phyloP scores from a whole-genome alignment of 2,329 filamentous ascomycete species.

The Monilinia fructigena region DNA sequence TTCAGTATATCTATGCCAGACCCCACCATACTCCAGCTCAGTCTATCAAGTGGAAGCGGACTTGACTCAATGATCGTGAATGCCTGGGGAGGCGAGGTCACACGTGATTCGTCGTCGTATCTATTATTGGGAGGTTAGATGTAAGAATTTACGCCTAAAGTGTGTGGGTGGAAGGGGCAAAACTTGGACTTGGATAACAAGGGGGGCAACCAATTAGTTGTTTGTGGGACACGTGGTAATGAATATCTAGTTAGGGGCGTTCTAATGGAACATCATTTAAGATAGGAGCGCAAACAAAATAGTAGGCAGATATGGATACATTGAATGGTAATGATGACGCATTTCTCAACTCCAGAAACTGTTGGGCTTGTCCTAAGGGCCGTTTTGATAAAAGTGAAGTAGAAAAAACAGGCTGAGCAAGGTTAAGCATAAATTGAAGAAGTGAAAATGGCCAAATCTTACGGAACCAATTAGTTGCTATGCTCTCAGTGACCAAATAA shows the following conservation, averaged over 20 bases:
- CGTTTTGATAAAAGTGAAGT: neutral
- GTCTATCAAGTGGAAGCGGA: constrained; percentile 12
- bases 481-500: neutral
- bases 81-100: no score
- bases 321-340: neutral
- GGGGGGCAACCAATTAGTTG: neutral
- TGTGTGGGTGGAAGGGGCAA: neutral
- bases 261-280: neutral
- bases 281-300: neutral
- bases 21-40: neutral
- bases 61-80: neutral
- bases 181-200: neutral
- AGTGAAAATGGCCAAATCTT: no score
- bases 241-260: neutral
- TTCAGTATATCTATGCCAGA: neutral
- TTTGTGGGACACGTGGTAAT: neutral
- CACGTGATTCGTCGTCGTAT: neutral
- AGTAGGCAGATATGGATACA: neutral
- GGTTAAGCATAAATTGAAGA: neutral
- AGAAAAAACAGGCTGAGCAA: neutral
- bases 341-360: neutral
- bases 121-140: neutral
- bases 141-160: neutral
- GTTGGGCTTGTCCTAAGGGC: neutral
- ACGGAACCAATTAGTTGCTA: neutral